Conservation (phyloP, 2,329 filamentous ascomycete species). For the Kalmusia sp. region DNA sequence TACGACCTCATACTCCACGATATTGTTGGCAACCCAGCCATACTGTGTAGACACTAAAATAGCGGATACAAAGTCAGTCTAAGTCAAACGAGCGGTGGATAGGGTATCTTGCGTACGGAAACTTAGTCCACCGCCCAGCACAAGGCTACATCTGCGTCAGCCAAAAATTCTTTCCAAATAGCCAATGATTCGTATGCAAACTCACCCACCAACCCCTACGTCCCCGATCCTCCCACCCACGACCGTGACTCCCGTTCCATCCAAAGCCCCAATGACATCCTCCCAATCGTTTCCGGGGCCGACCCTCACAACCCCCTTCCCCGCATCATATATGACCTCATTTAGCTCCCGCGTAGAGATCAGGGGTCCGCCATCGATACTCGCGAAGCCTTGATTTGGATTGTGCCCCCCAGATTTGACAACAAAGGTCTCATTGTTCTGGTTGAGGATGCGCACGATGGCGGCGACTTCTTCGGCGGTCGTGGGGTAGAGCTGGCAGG, state of each 20-base stretch:
- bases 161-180: neutral
- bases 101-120: no score
- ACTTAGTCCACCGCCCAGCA: conserved; percentile 49
- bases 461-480: conserved; percentile 59
- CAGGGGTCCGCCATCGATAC: conserved; percentile 52
- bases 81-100: no score
- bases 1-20: conserved; percentile 56
- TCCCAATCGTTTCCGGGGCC: conserved; percentile 40
- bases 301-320: conserved; percentile 26
- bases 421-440: conserved; percentile 57
- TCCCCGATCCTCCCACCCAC: conserved; percentile 54
- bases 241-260: conserved; percentile 40
- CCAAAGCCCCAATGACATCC: conserved; percentile 45
- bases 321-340: conserved; percentile 24
- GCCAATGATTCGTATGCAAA: no score
- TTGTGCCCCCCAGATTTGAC: conserved; percentile 60
- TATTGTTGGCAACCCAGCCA: conserved; percentile 56
- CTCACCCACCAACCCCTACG: conserved; percentile 55
- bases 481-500: conserved; percentile 34
- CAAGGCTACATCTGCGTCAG: conserved; percentile 12
- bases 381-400: conserved; percentile 54
- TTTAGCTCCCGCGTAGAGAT: conserved; percentile 52
- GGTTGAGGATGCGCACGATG: conserved; percentile 57
- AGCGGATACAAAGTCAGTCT: no score
- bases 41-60: conserved; percentile 47